These are phyloP conservation scores for Botrytis sinoallii DNA, from an alignment of 2,329 filamentous ascomycete species.

Conservation along the genomic window DNA sequence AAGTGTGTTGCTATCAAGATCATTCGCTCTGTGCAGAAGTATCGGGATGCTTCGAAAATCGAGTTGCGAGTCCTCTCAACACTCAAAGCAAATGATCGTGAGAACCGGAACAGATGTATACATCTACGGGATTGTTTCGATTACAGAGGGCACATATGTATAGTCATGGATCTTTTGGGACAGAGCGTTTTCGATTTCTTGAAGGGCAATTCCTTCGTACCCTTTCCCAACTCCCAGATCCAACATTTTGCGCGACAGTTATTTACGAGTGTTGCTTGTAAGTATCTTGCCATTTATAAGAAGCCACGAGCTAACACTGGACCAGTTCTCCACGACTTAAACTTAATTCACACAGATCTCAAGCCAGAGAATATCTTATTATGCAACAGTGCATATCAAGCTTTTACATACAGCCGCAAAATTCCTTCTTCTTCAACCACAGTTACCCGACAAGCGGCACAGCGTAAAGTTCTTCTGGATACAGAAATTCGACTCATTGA, in stretches of 20 bases:
- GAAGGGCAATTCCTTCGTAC: constrained; percentile 91
- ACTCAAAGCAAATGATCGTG: constrained; percentile 82
- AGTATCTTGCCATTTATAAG: constrained; percentile 44
- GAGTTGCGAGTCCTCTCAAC: constrained; percentile 91
- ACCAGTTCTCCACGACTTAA: constrained; percentile 88
- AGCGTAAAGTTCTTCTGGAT: constrained; percentile 62
- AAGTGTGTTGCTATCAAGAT: constrained; percentile 93
- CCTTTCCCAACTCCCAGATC: constrained; percentile 97
- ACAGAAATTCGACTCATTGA: constrained; percentile 70
- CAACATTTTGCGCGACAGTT: constrained; percentile 94
- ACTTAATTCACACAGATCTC: constrained; percentile 87
- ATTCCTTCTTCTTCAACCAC: constrained; percentile 65
- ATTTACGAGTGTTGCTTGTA: constrained; percentile 97
- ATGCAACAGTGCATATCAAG: constrained; percentile 63
- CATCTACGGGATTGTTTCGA: constrained; percentile 97
- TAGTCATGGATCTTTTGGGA: constrained; percentile 72
- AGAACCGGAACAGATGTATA: constrained; percentile 94
- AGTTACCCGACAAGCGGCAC: constrained; percentile 58
- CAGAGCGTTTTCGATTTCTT: constrained; percentile 98
- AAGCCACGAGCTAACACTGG: constrained; percentile 22
- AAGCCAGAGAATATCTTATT: constrained; percentile 70
- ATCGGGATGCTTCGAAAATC: constrained; percentile 91
- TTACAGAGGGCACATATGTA: constrained; percentile 94
- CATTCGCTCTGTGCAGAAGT: constrained; percentile 97
- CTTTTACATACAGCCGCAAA: constrained; percentile 67